Percentiles rank a stretch among this genome's conserved stretches.
phyloP scores from a whole-genome alignment of 305 asterid genomes.

The Lippia alba region DNA sequence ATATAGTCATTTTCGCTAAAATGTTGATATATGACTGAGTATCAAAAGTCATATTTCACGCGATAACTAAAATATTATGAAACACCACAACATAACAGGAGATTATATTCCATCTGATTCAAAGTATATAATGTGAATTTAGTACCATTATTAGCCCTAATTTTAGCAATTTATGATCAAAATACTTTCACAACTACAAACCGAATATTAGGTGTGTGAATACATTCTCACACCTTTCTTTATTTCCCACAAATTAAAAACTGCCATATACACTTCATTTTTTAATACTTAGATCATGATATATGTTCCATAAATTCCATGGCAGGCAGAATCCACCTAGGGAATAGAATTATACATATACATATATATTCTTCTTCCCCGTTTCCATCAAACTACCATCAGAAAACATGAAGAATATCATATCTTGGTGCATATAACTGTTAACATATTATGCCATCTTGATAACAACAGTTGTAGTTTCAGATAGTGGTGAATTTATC shows the following conservation, averaged over 20 bases:
- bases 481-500: neutral
- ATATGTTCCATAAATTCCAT: neutral
- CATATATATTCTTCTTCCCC: neutral
- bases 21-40: no score
- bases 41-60: no score
- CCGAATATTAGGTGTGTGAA: neutral
- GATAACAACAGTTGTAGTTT: conserved; percentile 22
- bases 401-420: conserved; percentile 21
- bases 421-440: conserved; percentile 5
- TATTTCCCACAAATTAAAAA: neutral
- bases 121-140: no score
- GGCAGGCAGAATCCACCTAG: conserved; percentile 32
- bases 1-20: no score
- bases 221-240: neutral
- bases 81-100: no score
- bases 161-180: no score
- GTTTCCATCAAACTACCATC: neutral
- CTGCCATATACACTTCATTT: neutral
- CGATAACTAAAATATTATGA: no score
- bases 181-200: no score
- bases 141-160: no score
- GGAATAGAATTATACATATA: conserved; percentile 28
- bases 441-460: conserved; percentile 23
- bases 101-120: no score
- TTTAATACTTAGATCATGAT: neutral